A percentile compares a stretch with the other conserved stretches of the same genome.
Evolutionary conservation across 306 rosid species (phyloP).

Genomic region (Castanopsis chinensis): DNA sequence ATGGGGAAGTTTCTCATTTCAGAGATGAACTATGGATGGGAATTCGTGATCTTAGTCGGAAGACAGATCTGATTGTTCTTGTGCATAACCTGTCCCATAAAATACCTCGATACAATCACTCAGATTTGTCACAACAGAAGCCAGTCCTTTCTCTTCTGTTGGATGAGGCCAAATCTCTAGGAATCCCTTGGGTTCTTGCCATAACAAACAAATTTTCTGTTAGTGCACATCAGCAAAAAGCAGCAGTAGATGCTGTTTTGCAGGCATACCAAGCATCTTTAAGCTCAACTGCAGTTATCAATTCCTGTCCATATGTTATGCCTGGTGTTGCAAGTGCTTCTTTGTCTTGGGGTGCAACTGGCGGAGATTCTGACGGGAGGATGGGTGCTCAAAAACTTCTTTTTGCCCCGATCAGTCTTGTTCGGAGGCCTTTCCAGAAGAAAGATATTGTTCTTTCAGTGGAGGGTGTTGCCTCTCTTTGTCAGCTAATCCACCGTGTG

Average conservation of each 20-base stretch:
- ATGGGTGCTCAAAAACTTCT: conserved; percentile 58
- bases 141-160: conserved; percentile 79
- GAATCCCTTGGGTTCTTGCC: conserved; percentile 98
- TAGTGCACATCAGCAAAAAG: conserved; percentile 87
- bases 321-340: conserved; percentile 68
- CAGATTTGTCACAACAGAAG: conserved; percentile 55
- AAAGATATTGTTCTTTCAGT: conserved; percentile 78
- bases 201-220: conserved; percentile 93
- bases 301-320: conserved; percentile 84
- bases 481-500: conserved; percentile 58
- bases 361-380: conserved; percentile 45
- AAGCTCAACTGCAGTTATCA: conserved; percentile 61
- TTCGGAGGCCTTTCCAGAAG: conserved; percentile 70
- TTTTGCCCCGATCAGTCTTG: conserved; percentile 69
- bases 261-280: conserved; percentile 76
- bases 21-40: conserved; percentile 87
- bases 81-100: conserved; percentile 91
- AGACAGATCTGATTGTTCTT: conserved; percentile 85
- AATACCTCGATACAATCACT: conserved; percentile 66
- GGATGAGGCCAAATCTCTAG: conserved; percentile 95
- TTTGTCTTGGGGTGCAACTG: conserved; percentile 52
- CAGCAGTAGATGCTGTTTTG: conserved; percentile 73
- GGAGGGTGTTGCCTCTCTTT: conserved; percentile 73
- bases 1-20: conserved; percentile 59
- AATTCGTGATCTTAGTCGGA: conserved; percentile 73